Conservation (phyloP, 148 eudicot genomes). For the Camellia japonica region DNA sequence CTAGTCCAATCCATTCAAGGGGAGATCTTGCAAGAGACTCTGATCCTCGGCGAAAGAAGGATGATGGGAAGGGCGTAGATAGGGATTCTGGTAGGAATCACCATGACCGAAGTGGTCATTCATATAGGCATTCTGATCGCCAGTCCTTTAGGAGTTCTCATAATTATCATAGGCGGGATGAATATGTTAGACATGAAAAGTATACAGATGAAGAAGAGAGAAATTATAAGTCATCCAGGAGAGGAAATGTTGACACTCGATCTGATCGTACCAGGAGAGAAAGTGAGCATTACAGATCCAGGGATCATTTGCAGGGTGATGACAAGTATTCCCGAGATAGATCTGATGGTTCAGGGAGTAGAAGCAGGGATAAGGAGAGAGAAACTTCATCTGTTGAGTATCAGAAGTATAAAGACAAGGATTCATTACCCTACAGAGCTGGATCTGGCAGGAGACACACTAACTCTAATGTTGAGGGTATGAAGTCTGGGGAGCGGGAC, state of each 20-base stretch:
- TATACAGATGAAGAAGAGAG: conserved; percentile 54
- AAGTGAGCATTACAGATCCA: conserved; percentile 49
- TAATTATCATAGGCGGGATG: conserved; percentile 50
- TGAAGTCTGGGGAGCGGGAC: conserved; percentile 43
- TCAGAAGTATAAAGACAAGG: conserved; percentile 33
- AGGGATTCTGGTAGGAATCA: conserved; percentile 36
- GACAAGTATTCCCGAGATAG: conserved; percentile 56
- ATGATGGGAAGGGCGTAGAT: conserved; percentile 38
- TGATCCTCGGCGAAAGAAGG: conserved; percentile 45
- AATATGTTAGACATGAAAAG: conserved; percentile 43
- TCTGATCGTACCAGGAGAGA: conserved; percentile 46
- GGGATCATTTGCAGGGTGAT: conserved; percentile 44
- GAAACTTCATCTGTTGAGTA: conserved; percentile 14
- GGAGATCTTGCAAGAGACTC: conserved; percentile 30
- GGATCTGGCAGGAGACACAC: conserved; percentile 43
- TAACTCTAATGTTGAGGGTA: conserved; percentile 18
- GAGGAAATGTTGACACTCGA: conserved; percentile 27
- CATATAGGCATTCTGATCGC: conserved; percentile 43
- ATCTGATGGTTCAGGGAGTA: conserved; percentile 44
- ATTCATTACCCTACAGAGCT: conserved; percentile 28
- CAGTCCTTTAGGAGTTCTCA: conserved; percentile 43
- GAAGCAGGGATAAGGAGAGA: conserved; percentile 43
- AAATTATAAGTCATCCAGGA: conserved; percentile 52
- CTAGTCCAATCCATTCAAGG: conserved; percentile 38
- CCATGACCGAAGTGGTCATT: conserved; percentile 46